Evolutionary conservation across 371 early-diverging fungal genomes (phyloP), one percentile per base, ranked within the genome.

Genomic region (Dichotomocladium elegans): DNA sequence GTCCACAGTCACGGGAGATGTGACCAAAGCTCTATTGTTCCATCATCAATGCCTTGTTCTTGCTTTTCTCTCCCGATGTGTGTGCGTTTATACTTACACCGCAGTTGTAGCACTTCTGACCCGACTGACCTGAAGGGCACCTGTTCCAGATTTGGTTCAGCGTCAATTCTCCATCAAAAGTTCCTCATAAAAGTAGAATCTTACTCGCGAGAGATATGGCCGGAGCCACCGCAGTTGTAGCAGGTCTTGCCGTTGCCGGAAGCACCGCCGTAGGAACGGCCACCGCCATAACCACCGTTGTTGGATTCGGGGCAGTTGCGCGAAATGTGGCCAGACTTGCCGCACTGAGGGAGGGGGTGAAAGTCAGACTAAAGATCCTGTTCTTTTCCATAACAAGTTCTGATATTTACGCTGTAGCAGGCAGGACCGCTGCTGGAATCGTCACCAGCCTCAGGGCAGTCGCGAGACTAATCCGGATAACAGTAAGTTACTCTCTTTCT

Each of bases 41-140:
- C n/a, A n/a, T n/a, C n/a, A n/a, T n/a, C n/a, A n/a, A n/a, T n/a
- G n/a, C n/a, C n/a, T n/a, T n/a, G n/a, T n/a, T n/a, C n/a, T n/a
- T n/a, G n/a, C n/a, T n/a, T n/a, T n/a, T n/a, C n/a, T n/a, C n/a
- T n/a, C n/a, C n/a, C n/a, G n/a, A n/a, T n/a, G n/a, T n/a, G n/a
- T n/a, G n/a, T n/a, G n/a, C n/a, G n/a, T n/a, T n/a, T 42, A 40
- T 12, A 60, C 66, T 61, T 65, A 65, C 62, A 68, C 81, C 82
- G 57, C 86, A 86, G 80, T 83, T 86, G 66, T 82, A 86, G 72
- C 86, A 86, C 75, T 83, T 83, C 64, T 66, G 61, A 35, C 68
- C 72, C 57, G 52, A 53, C 41, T 66, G 68, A 55, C 79, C 77
- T 19, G 68, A 64, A 41, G 70, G 56, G 50, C 64, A 59, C 14